Evolutionary conservation across 345 rosid genomes (phyloP), one percentile per base, ranked within the genome.

Genomic region (Kandelia obovata): DNA sequence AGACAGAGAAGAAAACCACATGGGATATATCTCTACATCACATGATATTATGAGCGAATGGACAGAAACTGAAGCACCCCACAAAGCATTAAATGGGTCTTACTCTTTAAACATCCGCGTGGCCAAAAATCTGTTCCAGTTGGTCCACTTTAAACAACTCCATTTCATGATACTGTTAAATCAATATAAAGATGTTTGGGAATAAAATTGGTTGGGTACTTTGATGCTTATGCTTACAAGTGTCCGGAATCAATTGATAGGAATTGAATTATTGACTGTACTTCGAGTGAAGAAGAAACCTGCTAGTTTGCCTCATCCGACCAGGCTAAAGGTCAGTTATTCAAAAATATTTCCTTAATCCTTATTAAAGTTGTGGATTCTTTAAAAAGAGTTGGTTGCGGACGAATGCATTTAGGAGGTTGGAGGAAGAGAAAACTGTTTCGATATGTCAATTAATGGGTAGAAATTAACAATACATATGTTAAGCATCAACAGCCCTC

Each of bases 401-500:
- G 49, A 39, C 16, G 47, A 39, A 39, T 37, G 43, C 43, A 37
- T 7, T 7, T 37, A 37, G 11, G 43, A 9, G 43, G 13, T 37
- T 37, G 11, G 43, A 9, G 43, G 43, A 0, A 3, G 58, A 9
- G 28, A 13, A 23, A 55, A 23, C 2, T 55, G 21, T 10, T 11
- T 39, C 47, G 16, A 39, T 39, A 1, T 39, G 30, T 9, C 25
- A 73, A 49, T 76, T 37, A 76, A 70, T 76, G 74, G 73, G 69
- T 37, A 15, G 58, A 64, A 34, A 56, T 73, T 13, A 70, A 71
- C 63, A 62, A 21, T 5, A 62, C 21, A 52, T 34, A 31, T 1
- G 60, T 32, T 51, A 66, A 69, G 79, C 69, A 66, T 26, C 31
- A 46, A 61, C 31, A 46, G n/a, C 39, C 15, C 46, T 67, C 53